phyloP scores from a whole-genome alignment of 176 grass and related monocot genomes.

The Carex scoparia region DNA sequence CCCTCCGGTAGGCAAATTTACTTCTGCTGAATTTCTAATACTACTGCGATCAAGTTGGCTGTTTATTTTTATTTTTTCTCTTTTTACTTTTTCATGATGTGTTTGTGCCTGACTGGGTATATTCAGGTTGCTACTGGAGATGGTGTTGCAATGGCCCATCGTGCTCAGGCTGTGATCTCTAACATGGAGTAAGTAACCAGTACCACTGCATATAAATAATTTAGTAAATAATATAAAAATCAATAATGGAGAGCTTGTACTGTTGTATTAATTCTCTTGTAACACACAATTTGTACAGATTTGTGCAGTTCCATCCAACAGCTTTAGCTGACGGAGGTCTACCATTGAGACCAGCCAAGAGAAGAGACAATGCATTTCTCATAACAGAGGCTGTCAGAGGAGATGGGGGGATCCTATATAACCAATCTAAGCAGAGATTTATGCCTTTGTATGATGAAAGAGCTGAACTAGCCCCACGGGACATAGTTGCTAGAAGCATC shows the following conservation, averaged over 20 bases:
- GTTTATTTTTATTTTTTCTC: not conserved
- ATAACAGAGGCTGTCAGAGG: conserved; percentile 93
- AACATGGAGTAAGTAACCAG: conserved; percentile 91
- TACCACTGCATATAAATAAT: not conserved
- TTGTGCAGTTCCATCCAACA: conserved; percentile 98
- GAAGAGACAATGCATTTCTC: conserved; percentile 84
- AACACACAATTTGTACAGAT: conserved; percentile 35
- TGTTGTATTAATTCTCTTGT: not conserved
- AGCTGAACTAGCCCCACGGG: conserved; percentile 72
- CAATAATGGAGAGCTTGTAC: not conserved
- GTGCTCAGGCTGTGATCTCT: conserved; percentile 92
- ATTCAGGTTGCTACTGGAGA: conserved; percentile 90
- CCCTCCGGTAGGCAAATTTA: conserved; percentile 49
- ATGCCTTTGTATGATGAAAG: conserved; percentile 86
- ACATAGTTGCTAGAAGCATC: conserved; percentile 89
- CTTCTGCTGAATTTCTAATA: not conserved
- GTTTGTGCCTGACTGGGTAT: conserved; percentile 11
- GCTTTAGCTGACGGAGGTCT: conserved; percentile 90
- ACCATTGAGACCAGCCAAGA: conserved; percentile 60
- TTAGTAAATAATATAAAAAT: not conserved
- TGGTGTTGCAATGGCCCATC: conserved; percentile 92
- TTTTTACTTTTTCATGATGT: not conserved
- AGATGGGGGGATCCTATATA: conserved; percentile 85
- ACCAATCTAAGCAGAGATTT: conserved; percentile 87
- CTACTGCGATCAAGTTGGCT: not conserved